phyloP scores from a whole-genome alignment of 805 yeast genomes.

The Candida nemodendra region DNA sequence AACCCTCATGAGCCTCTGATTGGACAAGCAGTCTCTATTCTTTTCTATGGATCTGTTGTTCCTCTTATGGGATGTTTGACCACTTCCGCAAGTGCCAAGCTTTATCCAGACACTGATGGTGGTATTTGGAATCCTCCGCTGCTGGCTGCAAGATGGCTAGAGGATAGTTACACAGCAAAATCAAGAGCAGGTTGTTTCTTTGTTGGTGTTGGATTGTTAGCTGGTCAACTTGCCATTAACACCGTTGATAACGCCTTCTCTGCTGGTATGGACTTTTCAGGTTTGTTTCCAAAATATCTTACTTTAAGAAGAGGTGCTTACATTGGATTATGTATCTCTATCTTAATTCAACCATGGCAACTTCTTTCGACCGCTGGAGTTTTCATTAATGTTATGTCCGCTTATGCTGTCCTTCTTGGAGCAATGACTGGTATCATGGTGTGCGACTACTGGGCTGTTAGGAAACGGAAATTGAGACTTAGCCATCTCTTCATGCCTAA shows the following conservation, averaged over 20 bases:
- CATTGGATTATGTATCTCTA: constrained; percentile 34
- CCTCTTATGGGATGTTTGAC: constrained; percentile 44
- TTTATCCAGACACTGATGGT: constrained; percentile 35
- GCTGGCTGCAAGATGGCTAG: constrained; percentile 31
- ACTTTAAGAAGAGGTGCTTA: constrained; percentile 47
- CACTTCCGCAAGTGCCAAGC: constrained; percentile 52
- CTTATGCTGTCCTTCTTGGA: constrained; percentile 41
- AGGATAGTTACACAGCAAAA: constrained; percentile 34
- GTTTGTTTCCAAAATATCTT: constrained; percentile 43
- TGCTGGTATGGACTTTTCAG: constrained; percentile 53
- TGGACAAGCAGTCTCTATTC: constrained; percentile 11
- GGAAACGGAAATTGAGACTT: constrained; percentile 44
- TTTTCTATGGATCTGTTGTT: constrained; percentile 13
- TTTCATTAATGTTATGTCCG: constrained; percentile 26
- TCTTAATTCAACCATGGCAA: constrained; percentile 42
- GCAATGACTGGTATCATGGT: constrained; percentile 72
- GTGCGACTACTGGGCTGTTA: constrained; percentile 62
- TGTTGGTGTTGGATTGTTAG: constrained; percentile 37
- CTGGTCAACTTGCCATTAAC: constrained; percentile 39
- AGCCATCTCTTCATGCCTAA: constrained; percentile 56
- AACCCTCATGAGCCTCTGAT: constrained; percentile 19
- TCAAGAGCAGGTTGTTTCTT: constrained; percentile 50
- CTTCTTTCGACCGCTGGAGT: constrained; percentile 35
- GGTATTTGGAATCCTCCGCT: constrained; percentile 48
- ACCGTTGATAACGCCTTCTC: constrained; percentile 40